Evolutionary conservation across 345 rosid genomes (phyloP).

Genomic region (Hibiscus trionum): DNA sequence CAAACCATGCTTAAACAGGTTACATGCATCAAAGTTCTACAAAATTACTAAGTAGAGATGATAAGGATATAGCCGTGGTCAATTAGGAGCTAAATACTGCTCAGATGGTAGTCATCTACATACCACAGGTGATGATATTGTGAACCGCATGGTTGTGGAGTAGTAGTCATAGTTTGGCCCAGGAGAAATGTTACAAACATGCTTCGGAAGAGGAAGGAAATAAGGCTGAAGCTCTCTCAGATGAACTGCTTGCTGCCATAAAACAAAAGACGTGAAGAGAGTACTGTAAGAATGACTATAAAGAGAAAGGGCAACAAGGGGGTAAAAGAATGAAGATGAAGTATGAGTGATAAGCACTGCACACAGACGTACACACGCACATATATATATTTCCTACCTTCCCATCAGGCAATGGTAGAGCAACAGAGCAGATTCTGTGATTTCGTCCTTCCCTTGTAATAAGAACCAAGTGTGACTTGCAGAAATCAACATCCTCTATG

Average conservation of each 20-base stretch:
- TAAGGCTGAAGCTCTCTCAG: constrained; percentile 60
- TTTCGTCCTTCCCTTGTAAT: constrained; percentile 50
- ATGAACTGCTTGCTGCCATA: constrained; percentile 39
- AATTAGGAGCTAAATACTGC: neutral
- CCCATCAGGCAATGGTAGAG: constrained; percentile 53
- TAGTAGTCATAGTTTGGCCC: constrained; percentile 83
- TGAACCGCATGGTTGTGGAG: constrained; percentile 76
- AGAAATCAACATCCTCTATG: constrained; percentile 87
- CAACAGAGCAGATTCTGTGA: constrained; percentile 59
- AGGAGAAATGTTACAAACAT: constrained; percentile 63
- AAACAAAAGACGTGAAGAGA: constrained; percentile 9
- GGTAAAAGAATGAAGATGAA: neutral
- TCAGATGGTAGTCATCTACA: constrained; percentile 14
- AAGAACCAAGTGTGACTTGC: constrained; percentile 55
- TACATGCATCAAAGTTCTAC: neutral
- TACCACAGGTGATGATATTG: constrained; percentile 92
- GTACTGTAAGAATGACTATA: neutral
- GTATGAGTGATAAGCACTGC: neutral
- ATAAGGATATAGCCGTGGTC: neutral
- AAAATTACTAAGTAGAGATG: neutral
- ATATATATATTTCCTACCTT: constrained; percentile 33
- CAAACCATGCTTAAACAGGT: constrained; percentile 8
- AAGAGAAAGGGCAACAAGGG: neutral
- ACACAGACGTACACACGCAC: no score
- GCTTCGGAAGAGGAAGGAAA: constrained; percentile 77